Base-by-base conservation (phyloP, 768 basidiomycete species). In the Boletus vinaceobasis region DNA sequence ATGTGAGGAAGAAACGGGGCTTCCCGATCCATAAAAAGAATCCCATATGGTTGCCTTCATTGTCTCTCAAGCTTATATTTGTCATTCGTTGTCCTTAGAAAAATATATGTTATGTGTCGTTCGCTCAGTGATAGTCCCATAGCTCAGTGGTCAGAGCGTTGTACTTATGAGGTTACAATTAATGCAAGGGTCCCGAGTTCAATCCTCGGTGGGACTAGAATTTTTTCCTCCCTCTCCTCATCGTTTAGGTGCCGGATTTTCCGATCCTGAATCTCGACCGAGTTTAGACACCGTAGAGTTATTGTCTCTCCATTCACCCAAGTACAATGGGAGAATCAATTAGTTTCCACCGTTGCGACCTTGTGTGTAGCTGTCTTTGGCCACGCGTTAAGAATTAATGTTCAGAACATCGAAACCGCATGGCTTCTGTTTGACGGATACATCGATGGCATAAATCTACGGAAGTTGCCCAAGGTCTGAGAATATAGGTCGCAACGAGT, bases 121-220 rank as follows among this genome's bases (percentile, higher is more conserved):
- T 4, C 0, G 7, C 0, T 8, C 9, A 39, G 4, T 57, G 69
- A 58, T 66, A 72, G 71, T 74, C 78, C 79, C 77, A 78, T 79
- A 79, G 78, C 78, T 80, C 78, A 79, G 77, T 80, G 78, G 78
- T 79, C 68, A 79, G 78, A 80, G 78, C 78, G 77, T 79, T 80
- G 78, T 79, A 79, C 78, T 79, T 79, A 79, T 79, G 79, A 64
- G 78, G 78, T 74, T 79, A 73, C 66, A 71, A 64, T 70, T 48
- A 64, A 79, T 79, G 78, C 78, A 80, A 80, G 78, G 78, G 78
- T 80, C 79, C 79, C 78, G 79, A 79, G 78, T 79, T 79, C 78
- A 77, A 79, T 77, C 77, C 78, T 79, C 79, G 78, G 78, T 77
- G 77, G 79, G 78, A 79, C 78, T 78, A 79, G n/a, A 63, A 62